A percentile compares a stretch with the other conserved stretches of the same genome.
Conservation (phyloP, 228 moss, liverwort and hornwort species). For the Sphagnum fallax region DNA sequence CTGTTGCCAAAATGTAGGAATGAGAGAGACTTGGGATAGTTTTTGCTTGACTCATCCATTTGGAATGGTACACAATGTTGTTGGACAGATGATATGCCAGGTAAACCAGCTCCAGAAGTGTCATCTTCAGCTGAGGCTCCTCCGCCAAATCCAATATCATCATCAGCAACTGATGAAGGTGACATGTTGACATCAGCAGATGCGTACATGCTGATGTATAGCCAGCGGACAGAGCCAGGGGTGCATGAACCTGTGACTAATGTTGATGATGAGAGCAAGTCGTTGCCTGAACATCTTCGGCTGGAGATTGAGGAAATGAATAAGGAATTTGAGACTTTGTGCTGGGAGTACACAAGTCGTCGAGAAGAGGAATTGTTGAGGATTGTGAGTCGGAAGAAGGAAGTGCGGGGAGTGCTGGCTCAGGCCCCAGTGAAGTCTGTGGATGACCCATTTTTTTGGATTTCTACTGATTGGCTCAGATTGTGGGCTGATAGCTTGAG, state of each 20-base stretch:
- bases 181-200: constrained; percentile 88
- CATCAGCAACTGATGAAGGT: constrained; percentile 21
- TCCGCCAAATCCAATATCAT: constrained; percentile 7
- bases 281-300: constrained; percentile 72
- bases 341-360: constrained; percentile 67
- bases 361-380: constrained; percentile 65
- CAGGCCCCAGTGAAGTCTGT: constrained; percentile 60
- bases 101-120: constrained; percentile 34
- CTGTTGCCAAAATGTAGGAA: no score
- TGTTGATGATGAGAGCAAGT: constrained; percentile 36
- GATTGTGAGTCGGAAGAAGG: constrained; percentile 71
- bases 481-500: constrained; percentile 85
- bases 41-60: no score
- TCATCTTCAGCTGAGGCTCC: constrained; percentile 37
- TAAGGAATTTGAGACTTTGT: constrained; percentile 52
- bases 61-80: constrained; percentile 1
- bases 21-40: no score
- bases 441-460: constrained; percentile 74
- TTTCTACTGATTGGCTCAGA: constrained; percentile 87
- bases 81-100: constrained; percentile 41
- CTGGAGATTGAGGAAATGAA: constrained; percentile 89
- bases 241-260: constrained; percentile 31
- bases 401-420: constrained; percentile 61
- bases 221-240: constrained; percentile 29
- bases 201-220: constrained; percentile 99